Evolutionary conservation across 176 grass and related monocot species (phyloP), one percentile per base, ranked within the genome.

Genomic region (Pontederia paniculata): DNA sequence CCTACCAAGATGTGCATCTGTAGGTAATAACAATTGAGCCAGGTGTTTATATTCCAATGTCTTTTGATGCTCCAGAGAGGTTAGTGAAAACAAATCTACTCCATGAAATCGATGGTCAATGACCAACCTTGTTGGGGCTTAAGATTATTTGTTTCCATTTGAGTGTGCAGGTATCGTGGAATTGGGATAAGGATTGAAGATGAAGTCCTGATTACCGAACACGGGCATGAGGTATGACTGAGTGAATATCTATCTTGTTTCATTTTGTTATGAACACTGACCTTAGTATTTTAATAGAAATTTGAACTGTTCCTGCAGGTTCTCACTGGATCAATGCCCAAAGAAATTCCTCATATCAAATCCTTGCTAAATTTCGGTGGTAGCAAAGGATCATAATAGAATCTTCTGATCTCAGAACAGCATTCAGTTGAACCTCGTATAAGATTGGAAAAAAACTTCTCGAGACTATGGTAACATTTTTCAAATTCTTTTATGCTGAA

Each of bases 11-110:
- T 31, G 5, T 31, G 25, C 25, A 31, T 31, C 5, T 31, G 43
- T 82, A 98, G 86, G 68, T 98, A 14, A 88, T 91, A 44, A 98
- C 86, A 46, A 98, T 98, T 64, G 93, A 91, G 63, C 93, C 83
- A 0, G 86, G 93, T 62, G 52, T 98, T 58, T 88, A 91, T 58
- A 88, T 98, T 69, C 93, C 93, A 12, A 17, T 48, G 21, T 47
- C 73, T n/a, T 84, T 81, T 68, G 59, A 76, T 5, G 86, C 74
- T 21, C 79, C 86, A 21, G 65, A 62, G 20, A 83, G 86, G 86
- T 90, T 23, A 20, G 11, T 52, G 44, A 42, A 15, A 50, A 17
- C 9, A 51, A 64, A 56, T 15, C 12, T 41, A 31, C 15, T 43
- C 17, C 15, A 66, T 49, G 44, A 51, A 46, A 60, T 51, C 15